These are phyloP conservation scores for Periconia sp. DNA, from an alignment of 2,329 filamentous ascomycete genomes.

Conservation along the genomic window DNA sequence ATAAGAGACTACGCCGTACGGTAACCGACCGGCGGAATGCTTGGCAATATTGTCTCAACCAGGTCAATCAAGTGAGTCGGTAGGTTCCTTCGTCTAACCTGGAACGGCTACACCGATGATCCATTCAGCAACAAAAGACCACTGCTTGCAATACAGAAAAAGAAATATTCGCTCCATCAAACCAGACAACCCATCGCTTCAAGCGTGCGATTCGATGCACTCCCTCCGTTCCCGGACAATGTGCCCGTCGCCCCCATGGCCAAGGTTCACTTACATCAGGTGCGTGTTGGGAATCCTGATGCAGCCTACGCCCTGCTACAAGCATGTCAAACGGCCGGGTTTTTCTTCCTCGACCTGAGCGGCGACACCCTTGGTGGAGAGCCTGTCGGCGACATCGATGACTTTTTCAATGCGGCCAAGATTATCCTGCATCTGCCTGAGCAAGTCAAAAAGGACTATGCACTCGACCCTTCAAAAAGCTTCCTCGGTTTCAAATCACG, in stretches of 20 bases:
- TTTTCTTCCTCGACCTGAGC: conserved; percentile 5
- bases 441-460: conserved; percentile 1
- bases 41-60: too few relatives aligned
- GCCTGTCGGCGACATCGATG: not conserved
- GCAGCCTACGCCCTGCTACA: conserved; percentile 1
- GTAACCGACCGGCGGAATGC: too few relatives aligned
- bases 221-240: conserved; percentile 1
- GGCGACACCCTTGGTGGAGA: not conserved
- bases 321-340: not conserved
- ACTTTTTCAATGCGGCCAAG: not conserved
- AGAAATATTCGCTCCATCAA: too few relatives aligned
- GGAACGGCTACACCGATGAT: too few relatives aligned
- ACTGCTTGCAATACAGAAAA: too few relatives aligned
- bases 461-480: not conserved
- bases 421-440: conserved; percentile 6
- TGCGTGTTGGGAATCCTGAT: not conserved
- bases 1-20: too few relatives aligned
- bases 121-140: too few relatives aligned
- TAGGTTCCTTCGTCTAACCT: too few relatives aligned
- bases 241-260: not conserved
- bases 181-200: too few relatives aligned
- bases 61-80: too few relatives aligned
- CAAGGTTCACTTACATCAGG: not conserved
- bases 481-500: conserved; percentile 5
- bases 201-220: not conserved